phyloP scores from a whole-genome alignment of 2,329 filamentous ascomycete species.

The Phaeoacremonium minimum region DNA sequence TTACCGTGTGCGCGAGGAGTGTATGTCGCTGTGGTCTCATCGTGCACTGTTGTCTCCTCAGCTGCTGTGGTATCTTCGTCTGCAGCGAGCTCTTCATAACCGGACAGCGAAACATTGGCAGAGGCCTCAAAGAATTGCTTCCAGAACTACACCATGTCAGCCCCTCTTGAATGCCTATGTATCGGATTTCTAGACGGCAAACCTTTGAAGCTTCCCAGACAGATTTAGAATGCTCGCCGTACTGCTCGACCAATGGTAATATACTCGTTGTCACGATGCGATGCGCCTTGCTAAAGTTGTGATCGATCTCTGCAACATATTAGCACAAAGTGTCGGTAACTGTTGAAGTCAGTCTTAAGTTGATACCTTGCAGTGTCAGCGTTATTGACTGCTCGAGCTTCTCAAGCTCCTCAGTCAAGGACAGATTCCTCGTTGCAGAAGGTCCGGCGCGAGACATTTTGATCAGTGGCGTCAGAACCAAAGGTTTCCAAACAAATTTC shows the following conservation, averaged over 20 bases:
- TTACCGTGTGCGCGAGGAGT: conserved; percentile 18
- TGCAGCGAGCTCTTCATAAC: conserved; percentile 80
- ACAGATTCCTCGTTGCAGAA: conserved; percentile 54
- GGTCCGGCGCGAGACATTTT: conserved; percentile 46
- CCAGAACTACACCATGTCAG: conserved; percentile 68
- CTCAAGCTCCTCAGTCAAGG: conserved; percentile 91
- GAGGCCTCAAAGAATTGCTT: conserved; percentile 99
- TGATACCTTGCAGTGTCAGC: conserved; percentile 87
- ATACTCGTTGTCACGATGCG: conserved; percentile 94
- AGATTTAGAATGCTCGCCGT: conserved; percentile 85
- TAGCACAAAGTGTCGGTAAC: conserved; percentile 4
- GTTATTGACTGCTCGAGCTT: conserved; percentile 96
- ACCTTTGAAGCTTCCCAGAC: conserved; percentile 98
- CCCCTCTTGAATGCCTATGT: not conserved
- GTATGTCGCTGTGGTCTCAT: conserved; percentile 38
- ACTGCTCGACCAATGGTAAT: conserved; percentile 88
- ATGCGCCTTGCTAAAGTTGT: conserved; percentile 96
- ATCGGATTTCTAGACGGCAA: not conserved
- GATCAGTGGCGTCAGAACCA: not conserved
- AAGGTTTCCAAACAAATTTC: too few relatives aligned
- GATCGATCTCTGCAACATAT: conserved; percentile 75
- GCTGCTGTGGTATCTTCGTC: conserved; percentile 51
- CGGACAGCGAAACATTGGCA: conserved; percentile 92
- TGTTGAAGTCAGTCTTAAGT: too few relatives aligned
- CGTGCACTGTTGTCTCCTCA: conserved; percentile 51